Evolutionary conservation across 179 eudicot genomes (phyloP).

Genomic region (Silene vulgaris): DNA sequence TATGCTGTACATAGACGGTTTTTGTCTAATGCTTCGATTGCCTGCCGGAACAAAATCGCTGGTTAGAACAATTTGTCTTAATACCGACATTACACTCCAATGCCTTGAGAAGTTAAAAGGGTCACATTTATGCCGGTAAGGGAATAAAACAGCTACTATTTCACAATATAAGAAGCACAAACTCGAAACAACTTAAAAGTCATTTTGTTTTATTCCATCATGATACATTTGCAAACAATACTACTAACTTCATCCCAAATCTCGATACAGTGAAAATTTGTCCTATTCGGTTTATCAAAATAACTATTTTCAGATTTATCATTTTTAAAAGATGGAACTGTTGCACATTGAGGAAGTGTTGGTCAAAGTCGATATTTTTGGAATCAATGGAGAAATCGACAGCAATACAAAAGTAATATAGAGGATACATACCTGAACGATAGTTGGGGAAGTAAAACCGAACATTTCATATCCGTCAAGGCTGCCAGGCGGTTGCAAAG

Average conservation of each 20-base stretch:
- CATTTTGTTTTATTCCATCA: neutral
- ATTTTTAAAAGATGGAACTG: too few relatives aligned
- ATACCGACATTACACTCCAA: conserved; percentile 49
- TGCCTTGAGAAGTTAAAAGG: conserved; percentile 32
- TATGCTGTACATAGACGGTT: conserved; percentile 54
- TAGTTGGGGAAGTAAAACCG: conserved; percentile 81
- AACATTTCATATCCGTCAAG: conserved; percentile 94
- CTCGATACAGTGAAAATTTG: too few relatives aligned
- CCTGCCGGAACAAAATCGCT: conserved; percentile 36
- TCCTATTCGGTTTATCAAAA: too few relatives aligned
- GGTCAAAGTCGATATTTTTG: neutral
- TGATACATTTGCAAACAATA: neutral
- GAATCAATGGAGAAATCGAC: neutral
- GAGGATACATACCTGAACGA: conserved; percentile 56
- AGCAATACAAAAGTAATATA: neutral
- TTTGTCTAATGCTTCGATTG: conserved; percentile 63
- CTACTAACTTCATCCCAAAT: neutral
- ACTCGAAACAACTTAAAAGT: neutral
- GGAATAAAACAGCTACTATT: neutral
- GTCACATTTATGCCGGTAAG: neutral
- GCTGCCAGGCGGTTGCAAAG: conserved; percentile 93
- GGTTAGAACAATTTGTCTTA: conserved; percentile 24
- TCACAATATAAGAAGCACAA: neutral
- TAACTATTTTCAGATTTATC: neutral
- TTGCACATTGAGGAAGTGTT: neutral